A percentile compares a stretch with the other conserved stretches of the same genome.
Conservation (phyloP, 2,329 filamentous ascomycete species). For the Rhexocercosporidium sp. region DNA sequence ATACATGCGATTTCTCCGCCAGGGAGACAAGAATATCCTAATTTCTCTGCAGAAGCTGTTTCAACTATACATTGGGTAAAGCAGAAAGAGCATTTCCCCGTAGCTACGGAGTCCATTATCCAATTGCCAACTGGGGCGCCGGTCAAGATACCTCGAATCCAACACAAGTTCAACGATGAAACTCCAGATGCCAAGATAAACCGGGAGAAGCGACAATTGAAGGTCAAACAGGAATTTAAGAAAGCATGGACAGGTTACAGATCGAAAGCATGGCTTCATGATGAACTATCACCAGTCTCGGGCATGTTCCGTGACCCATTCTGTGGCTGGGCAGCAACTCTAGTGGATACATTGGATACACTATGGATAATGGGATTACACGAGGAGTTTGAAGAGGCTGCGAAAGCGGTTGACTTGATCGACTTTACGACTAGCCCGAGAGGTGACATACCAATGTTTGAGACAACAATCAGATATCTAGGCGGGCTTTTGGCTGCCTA, state of each 20-base stretch:
- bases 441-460: slow-evolving; percentile 83
- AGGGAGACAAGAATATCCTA: slow-evolving; percentile 36
- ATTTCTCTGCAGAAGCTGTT: slow-evolving; percentile 23
- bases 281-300: slow-evolving; percentile 80
- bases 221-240: slow-evolving; percentile 75
- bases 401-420: slow-evolving; percentile 70
- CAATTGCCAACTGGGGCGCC: slow-evolving; percentile 74
- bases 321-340: slow-evolving; percentile 86
- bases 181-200: slow-evolving; percentile 61
- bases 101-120: slow-evolving; percentile 73
- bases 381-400: slow-evolving; percentile 80
- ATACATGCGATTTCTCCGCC: slow-evolving; percentile 38
- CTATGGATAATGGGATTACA: slow-evolving; percentile 85
- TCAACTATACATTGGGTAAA: slow-evolving; percentile 72
- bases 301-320: slow-evolving; percentile 78
- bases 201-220: slow-evolving; percentile 66
- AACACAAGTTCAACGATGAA: slow-evolving; percentile 74
- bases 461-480: slow-evolving; percentile 89
- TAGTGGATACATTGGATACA: slow-evolving; percentile 83
- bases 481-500: slow-evolving; percentile 86
- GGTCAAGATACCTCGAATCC: slow-evolving; percentile 75
- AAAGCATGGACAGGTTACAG: slow-evolving; percentile 86
- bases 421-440: slow-evolving; percentile 79
- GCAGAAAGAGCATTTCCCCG: slow-evolving; percentile 76
- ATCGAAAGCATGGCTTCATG: slow-evolving; percentile 80